Base-by-base conservation (phyloP, 2,329 filamentous ascomycete species). In the Penicillium nordicum region DNA sequence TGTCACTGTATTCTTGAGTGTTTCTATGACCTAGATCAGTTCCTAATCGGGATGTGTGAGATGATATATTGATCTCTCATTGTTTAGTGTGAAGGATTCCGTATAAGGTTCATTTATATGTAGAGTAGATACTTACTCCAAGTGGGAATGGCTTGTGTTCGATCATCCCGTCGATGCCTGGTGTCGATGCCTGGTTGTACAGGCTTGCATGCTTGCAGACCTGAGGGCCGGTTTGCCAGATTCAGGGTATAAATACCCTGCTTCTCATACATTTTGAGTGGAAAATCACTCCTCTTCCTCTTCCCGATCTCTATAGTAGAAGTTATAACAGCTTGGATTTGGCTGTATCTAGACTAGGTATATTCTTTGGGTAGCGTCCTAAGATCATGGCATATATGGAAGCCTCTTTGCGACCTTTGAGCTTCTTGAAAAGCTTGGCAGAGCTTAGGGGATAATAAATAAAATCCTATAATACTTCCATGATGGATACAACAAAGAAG, bases 1-100 rank as follows among this genome's bases (percentile, higher is more conserved):
- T 66, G 59, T 65, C 63, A 65, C 63, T 66, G 63, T 65, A 66
- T 66, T 66, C 61, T 60, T 64, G 63, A 61, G 59, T 66, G 53
- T 63, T 63, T 63, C 54, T 62, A 64, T 59, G 63, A 57, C 52
- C 53, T 60, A 62, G 60, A 64, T 63, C 62, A 65, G 60, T 63
- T 64, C 63, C 61, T 65, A 66, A 63, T 66, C 38, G 58, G 58
- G 52, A 55, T 52, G 54, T 59, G 42, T 57, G 53, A 55, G 44
- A 53, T 41, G 37, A 46, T 37, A 48, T 49, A 34, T 29, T 14
- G 10, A 49, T 36, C 34, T 32, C 18, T 32, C 37, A 25, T 40
- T 30, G 34, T 46, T 47, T 29, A 21, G 29, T 44, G 11, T 18
- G 29, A 23, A 18, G 21, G 27, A 21, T 27, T 14, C 9, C 27